These are phyloP conservation scores for Russula foetens DNA, from an alignment of 768 basidiomycete species.

Conservation along the genomic window DNA sequence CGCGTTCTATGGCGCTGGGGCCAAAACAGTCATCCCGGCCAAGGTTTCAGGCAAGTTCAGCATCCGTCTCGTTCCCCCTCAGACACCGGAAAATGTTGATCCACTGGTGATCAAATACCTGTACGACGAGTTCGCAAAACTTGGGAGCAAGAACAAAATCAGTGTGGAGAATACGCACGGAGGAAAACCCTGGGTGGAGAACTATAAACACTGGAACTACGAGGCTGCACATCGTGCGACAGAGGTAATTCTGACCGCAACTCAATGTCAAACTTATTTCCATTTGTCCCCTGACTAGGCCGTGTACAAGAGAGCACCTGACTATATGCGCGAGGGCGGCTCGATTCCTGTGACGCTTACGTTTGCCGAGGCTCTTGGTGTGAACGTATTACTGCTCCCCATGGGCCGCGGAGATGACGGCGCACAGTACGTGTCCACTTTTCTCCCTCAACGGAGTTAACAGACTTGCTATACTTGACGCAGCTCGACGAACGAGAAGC, in stretches of 20 bases:
- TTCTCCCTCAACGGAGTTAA: background rate
- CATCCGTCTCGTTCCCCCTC: slow-evolving; percentile 87
- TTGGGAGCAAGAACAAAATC: slow-evolving; percentile 79
- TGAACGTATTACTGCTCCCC: slow-evolving; percentile 84
- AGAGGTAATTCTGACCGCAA: slow-evolving; percentile 36
- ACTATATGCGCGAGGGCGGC: slow-evolving; percentile 87
- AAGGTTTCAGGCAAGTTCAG: slow-evolving; percentile 89
- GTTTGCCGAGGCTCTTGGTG: slow-evolving; percentile 79
- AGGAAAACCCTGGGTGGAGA: slow-evolving; percentile 86
- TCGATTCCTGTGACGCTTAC: slow-evolving; percentile 92
- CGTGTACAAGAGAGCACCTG: slow-evolving; percentile 67
- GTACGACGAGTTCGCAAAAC: slow-evolving; percentile 71
- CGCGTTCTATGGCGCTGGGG: slow-evolving; percentile 76
- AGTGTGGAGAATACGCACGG: slow-evolving; percentile 64
- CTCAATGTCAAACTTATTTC: background rate
- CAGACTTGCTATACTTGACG: background rate
- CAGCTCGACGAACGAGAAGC: slow-evolving; percentile 91
- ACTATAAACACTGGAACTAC: slow-evolving; percentile 88
- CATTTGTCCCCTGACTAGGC: slow-evolving; percentile 22
- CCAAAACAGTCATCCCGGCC: slow-evolving; percentile 93
- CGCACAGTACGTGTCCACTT: slow-evolving; percentile 56
- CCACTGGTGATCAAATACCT: slow-evolving; percentile 66
- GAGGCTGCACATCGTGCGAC: slow-evolving; percentile 82
- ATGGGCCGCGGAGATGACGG: slow-evolving; percentile 96
- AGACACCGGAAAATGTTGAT: slow-evolving; percentile 68